Percentiles rank a stretch among this genome's conserved stretches.
phyloP scores from a whole-genome alignment of 2,329 filamentous ascomycete genomes.

The Chaetomium sp. region DNA sequence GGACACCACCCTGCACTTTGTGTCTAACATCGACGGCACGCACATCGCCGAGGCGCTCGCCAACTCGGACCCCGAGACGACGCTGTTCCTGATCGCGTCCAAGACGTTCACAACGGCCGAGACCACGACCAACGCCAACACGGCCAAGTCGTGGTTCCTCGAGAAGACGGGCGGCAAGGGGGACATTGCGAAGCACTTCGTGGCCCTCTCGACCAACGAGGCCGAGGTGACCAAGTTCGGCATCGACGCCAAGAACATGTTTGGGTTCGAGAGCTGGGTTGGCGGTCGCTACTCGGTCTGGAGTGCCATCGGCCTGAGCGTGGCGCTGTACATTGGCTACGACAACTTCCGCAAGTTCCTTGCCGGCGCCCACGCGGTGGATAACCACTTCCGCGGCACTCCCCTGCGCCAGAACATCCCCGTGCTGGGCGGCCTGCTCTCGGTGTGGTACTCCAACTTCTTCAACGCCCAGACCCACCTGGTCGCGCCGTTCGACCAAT shows the following conservation, averaged over 20 bases:
- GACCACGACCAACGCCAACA: slow-evolving; percentile 95
- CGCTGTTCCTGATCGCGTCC: slow-evolving; percentile 96
- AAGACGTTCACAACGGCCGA: slow-evolving; percentile 99
- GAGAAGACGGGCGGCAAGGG: slow-evolving; percentile 68
- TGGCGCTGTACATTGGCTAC: slow-evolving; percentile 89
- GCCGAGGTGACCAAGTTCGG: slow-evolving; percentile 95
- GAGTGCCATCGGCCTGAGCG: slow-evolving; percentile 95
- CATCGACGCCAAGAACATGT: slow-evolving; percentile 99
- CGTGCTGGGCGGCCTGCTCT: slow-evolving; percentile 81
- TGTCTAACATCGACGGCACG: slow-evolving; percentile 98
- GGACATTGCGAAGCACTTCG: slow-evolving; percentile 97
- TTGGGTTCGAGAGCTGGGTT: slow-evolving; percentile 97
- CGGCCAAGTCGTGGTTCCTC: slow-evolving; percentile 95
- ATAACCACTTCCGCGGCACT: slow-evolving; percentile 91
- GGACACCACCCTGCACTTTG: slow-evolving; percentile 88
- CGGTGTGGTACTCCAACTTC: slow-evolving; percentile 98
- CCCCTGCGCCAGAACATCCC: slow-evolving; percentile 95
- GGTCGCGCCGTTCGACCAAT: slow-evolving; percentile 97
- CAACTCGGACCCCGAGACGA: slow-evolving; percentile 88
- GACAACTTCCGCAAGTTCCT: slow-evolving; percentile 98
- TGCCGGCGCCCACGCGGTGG: slow-evolving; percentile 91
- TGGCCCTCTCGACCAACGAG: slow-evolving; percentile 94
- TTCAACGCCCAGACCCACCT: slow-evolving; percentile 97
- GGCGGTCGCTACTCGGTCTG: slow-evolving; percentile 97
- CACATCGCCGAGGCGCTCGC: slow-evolving; percentile 92